These are phyloP conservation scores for Nicotiana noctiflora DNA, from an alignment of 257 asterid genomes.

Conservation along the genomic window DNA sequence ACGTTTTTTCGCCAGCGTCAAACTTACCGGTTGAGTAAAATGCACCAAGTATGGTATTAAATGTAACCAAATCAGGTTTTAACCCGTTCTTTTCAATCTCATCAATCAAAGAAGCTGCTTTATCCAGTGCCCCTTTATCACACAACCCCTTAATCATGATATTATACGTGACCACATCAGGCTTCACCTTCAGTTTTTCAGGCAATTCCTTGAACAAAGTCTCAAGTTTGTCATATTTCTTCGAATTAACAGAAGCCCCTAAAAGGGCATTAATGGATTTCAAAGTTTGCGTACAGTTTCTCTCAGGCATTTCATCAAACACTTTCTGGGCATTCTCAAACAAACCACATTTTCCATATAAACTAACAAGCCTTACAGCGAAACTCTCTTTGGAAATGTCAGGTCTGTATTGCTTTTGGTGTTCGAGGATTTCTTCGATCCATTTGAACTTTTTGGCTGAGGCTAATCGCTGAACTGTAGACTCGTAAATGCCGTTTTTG, in stretches of 20 bases:
- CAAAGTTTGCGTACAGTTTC: slow-evolving; percentile 25
- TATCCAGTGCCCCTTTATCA: slow-evolving; percentile 23
- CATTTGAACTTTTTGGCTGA: slow-evolving; percentile 29
- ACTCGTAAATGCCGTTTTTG: slow-evolving; percentile 30
- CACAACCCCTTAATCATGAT: slow-evolving; percentile 36
- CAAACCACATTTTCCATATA: slow-evolving; percentile 36
- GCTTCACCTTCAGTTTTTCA: slow-evolving; percentile 22
- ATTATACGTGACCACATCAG: slow-evolving; percentile 31
- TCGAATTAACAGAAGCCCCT: slow-evolving; percentile 32
- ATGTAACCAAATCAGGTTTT: slow-evolving; percentile 29
- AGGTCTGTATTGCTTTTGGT: slow-evolving; percentile 30
- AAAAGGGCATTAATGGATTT: slow-evolving; percentile 41
- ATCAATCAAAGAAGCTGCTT: slow-evolving; percentile 14
- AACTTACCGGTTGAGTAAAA: slow-evolving; percentile 27
- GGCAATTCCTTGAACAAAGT: slow-evolving; percentile 26
- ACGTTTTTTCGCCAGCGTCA: slow-evolving; percentile 33
- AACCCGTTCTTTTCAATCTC: slow-evolving; percentile 30
- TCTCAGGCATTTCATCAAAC: slow-evolving; percentile 45
- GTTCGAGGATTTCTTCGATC: slow-evolving; percentile 38
- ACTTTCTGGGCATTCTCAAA: slow-evolving; percentile 32
- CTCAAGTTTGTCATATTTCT: slow-evolving; percentile 20
- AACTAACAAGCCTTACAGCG: slow-evolving; percentile 19
- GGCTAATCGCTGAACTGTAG: slow-evolving; percentile 35
- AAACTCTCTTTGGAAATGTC: slow-evolving; percentile 36
- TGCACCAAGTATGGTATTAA: slow-evolving; percentile 27